A percentile compares a stretch with the other conserved stretches of the same genome.
phyloP scores from a whole-genome alignment of 371 early-diverging fungal genomes.

The Amoeboradix gromovi region DNA sequence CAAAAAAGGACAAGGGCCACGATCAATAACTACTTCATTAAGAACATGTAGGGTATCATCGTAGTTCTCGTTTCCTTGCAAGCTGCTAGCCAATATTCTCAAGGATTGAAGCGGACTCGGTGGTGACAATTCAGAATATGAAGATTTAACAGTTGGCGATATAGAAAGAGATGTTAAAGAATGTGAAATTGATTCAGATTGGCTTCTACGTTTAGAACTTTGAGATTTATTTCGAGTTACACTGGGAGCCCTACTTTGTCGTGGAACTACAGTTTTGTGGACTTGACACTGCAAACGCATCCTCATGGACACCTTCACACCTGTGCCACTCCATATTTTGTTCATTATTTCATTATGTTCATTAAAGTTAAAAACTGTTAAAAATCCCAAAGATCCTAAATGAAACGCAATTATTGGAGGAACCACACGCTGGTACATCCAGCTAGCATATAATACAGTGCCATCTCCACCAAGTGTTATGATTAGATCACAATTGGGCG shows the following conservation, averaged over 20 bases:
- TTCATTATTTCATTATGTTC: not conserved
- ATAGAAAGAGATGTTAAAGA: not conserved
- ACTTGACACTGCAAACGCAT: conserved; percentile 62
- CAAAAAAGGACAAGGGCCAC: conserved; percentile 64
- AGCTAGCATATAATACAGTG: conserved; percentile 61
- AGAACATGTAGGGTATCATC: conserved; percentile 24
- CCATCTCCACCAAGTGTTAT: conserved; percentile 88
- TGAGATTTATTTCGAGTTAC: not conserved
- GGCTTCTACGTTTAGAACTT: not conserved
- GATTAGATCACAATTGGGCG: conserved; percentile 23
- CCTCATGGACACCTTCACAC: conserved; percentile 49
- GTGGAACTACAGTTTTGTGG: conserved; percentile 13
- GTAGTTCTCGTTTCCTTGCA: conserved; percentile 1
- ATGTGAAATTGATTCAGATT: not conserved
- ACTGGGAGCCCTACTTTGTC: not conserved
- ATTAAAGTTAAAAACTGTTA: conserved; percentile 52
- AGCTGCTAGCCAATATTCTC: not conserved
- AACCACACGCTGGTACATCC: conserved; percentile 53
- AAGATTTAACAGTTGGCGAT: not conserved
- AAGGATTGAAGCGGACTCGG: not conserved
- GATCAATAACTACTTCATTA: conserved; percentile 64
- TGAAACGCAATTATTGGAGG: conserved; percentile 70
- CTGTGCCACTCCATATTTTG: conserved; percentile 6
- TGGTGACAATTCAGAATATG: not conserved
- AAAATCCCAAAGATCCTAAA: conserved; percentile 64